Conservation (phyloP, 352 stramenopile species). For the Globisporangium cylindrosporum region DNA sequence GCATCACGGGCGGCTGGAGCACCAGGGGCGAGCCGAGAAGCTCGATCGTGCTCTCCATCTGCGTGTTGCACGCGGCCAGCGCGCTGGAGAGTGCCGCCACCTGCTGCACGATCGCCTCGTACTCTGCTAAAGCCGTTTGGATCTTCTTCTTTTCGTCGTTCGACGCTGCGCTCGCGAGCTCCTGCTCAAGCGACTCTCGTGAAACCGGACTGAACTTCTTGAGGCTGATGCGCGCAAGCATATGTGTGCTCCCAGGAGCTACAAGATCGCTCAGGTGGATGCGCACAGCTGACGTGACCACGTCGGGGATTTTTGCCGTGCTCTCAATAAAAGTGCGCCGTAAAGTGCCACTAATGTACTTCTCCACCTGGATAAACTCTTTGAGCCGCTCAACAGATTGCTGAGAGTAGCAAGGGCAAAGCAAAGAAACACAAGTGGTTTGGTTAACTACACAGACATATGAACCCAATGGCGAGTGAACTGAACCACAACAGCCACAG, state of each 20-base stretch:
- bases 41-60: slow-evolving; percentile 26
- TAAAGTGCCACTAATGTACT: slow-evolving; percentile 30
- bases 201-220: slow-evolving; percentile 29
- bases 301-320: slow-evolving; percentile 27
- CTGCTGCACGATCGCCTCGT: slow-evolving; percentile 37
- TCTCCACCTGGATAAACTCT: slow-evolving; percentile 54
- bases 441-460: background rate
- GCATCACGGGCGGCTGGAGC: slow-evolving; percentile 27
- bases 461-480: background rate
- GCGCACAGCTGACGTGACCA: slow-evolving; percentile 28
- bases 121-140: slow-evolving; percentile 59
- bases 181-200: slow-evolving; percentile 53
- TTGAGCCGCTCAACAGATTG: slow-evolving; percentile 28
- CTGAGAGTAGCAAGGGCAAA: slow-evolving; percentile 18
- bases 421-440: background rate
- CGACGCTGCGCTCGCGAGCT: slow-evolving; percentile 38
- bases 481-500: background rate
- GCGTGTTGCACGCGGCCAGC: slow-evolving; percentile 25
- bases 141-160: slow-evolving; percentile 80
- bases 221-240: slow-evolving; percentile 17
- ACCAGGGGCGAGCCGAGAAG: slow-evolving; percentile 40
- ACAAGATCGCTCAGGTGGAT: slow-evolving; percentile 40
- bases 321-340: slow-evolving; percentile 32
- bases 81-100: slow-evolving; percentile 23
- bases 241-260: slow-evolving; percentile 25